phyloP scores from a whole-genome alignment of 768 basidiomycete species.

The Lentinula boryana region DNA sequence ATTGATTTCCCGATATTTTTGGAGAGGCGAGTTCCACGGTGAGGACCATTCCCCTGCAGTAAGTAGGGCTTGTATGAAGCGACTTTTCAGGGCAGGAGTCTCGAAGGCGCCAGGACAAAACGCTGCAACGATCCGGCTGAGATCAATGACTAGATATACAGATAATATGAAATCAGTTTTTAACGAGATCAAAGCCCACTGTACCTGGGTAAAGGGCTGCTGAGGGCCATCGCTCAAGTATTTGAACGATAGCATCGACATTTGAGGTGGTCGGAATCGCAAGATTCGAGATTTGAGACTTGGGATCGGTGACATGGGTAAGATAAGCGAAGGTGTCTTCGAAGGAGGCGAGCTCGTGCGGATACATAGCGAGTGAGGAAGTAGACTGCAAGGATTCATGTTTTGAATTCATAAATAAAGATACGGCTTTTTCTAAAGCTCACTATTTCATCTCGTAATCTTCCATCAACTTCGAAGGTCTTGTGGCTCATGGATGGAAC shows the following conservation, averaged over 20 bases:
- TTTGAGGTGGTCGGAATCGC: conserved; percentile 35
- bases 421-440: conserved; percentile 15
- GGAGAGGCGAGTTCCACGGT: conserved; percentile 47
- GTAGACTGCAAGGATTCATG: conserved; percentile 47
- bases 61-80: conserved; percentile 59
- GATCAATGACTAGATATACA: conserved; percentile 65
- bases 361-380: conserved; percentile 61
- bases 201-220: conserved; percentile 69
- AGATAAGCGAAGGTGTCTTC: conserved; percentile 64
- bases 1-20: conserved; percentile 81
- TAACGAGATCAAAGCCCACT: conserved; percentile 4
- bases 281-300: conserved; percentile 12
- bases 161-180: not conserved
- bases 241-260: conserved; percentile 53
- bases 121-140: conserved; percentile 69
- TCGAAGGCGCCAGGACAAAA: conserved; percentile 52
- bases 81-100: conserved; percentile 34
- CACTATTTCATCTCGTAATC: conserved; percentile 63
- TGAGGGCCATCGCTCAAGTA: conserved; percentile 71
- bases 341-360: conserved; percentile 50
- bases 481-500: conserved; percentile 77
- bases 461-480: conserved; percentile 68
- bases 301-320: conserved; percentile 36
- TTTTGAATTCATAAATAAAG: not conserved
- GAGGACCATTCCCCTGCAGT: conserved; percentile 60